phyloP scores from a whole-genome alignment of 805 yeast species.

The Candida michaelii region DNA sequence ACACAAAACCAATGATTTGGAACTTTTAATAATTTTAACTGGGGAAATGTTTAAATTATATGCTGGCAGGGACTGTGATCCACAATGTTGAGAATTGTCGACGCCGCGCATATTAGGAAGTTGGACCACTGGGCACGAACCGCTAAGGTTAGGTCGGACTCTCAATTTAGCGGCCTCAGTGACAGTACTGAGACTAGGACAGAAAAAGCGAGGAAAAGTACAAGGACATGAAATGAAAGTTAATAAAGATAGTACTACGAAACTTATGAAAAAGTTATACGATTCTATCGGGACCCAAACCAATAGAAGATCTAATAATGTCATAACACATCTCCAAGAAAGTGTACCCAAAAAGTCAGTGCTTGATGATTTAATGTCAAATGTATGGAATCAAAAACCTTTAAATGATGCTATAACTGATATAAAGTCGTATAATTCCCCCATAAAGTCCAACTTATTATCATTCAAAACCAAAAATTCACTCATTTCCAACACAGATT shows the following conservation, averaged over 20 bases:
- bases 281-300: constrained; percentile 4
- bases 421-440: constrained; percentile 11
- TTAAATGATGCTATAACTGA: constrained; percentile 24
- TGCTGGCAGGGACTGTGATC: constrained; percentile 2
- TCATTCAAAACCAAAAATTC: constrained; percentile 39
- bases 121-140: too few relatives aligned
- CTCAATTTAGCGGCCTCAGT: too few relatives aligned
- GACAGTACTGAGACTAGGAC: not conserved
- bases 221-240: constrained; percentile 2
- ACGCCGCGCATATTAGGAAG: constrained; percentile 8
- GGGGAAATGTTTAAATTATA: not conserved
- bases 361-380: constrained; percentile 21
- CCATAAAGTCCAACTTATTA: constrained; percentile 30
- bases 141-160: too few relatives aligned
- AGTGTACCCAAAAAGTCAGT: constrained; percentile 4
- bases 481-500: constrained; percentile 38
- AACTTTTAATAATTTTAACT: not conserved
- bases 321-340: not conserved
- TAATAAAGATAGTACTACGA: constrained; percentile 2
- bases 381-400: constrained; percentile 33
- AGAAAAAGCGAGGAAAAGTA: too few relatives aligned
- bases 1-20: not conserved
- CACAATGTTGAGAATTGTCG: constrained; percentile 7
- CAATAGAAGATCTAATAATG: not conserved
- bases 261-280: constrained; percentile 1